phyloP scores from a whole-genome alignment of 1,284 basidiomycete species.

The Apiotrichum montevideense region DNA sequence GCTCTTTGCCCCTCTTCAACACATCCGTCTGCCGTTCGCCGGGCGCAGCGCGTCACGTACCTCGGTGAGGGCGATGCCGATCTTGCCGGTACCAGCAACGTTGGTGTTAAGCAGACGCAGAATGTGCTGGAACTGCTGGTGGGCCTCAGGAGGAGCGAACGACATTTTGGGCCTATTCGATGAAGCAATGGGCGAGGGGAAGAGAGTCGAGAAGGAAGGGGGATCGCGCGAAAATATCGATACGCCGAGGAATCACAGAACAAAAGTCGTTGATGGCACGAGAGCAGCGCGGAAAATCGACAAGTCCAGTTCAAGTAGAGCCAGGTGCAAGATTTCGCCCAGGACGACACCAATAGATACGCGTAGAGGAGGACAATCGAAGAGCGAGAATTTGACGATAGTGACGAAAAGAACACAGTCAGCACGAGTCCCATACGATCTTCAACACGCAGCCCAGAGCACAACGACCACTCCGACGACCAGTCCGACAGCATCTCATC shows the following conservation, averaged over 20 bases:
- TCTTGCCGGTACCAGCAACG: conserved; percentile 83
- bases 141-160: conserved; percentile 85
- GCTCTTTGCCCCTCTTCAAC: too few relatives aligned
- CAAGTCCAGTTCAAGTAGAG: too few relatives aligned
- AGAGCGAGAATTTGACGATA: too few relatives aligned
- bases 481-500: background rate
- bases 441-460: background rate
- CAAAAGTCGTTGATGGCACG: too few relatives aligned
- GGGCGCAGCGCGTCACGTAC: too few relatives aligned
- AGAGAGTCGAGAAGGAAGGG: background rate
- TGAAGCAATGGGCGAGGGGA: background rate
- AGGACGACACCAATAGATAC: background rate
- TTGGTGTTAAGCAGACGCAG: conserved; percentile 99
- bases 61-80: conserved; percentile 67
- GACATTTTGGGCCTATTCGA: conserved; percentile 12
- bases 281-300: too few relatives aligned
- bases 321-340: background rate
- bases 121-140: conserved; percentile 96
- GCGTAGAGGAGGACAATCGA: too few relatives aligned
- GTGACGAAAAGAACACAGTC: background rate
- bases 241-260: too few relatives aligned
- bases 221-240: background rate
- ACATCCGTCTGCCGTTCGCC: too few relatives aligned
- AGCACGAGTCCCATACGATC: background rate
- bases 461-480: background rate